A percentile compares a stretch with the other conserved stretches of the same genome.
These are phyloP conservation scores for Sordaria brevicollis DNA, from an alignment of 495 filamentous ascomycete genomes.

Conservation along the genomic window DNA sequence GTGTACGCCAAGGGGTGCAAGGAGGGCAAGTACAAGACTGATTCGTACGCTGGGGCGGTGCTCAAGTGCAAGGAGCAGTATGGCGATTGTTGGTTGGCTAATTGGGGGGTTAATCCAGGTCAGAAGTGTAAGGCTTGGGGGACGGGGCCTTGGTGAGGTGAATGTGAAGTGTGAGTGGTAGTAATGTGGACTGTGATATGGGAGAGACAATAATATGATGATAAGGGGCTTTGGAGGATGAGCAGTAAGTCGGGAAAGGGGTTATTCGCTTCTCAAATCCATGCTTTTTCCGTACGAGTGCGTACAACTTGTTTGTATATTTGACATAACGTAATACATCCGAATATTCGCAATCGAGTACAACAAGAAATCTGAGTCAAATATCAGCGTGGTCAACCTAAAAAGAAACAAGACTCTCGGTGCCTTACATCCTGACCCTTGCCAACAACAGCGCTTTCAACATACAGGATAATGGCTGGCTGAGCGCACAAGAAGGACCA, in stretches of 20 bases:
- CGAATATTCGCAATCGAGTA: background rate
- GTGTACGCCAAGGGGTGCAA: slow-evolving; percentile 36
- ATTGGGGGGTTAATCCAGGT: slow-evolving; percentile 1
- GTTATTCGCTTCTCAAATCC: background rate
- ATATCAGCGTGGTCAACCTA: background rate
- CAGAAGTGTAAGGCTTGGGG: slow-evolving; percentile 16
- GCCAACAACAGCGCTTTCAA: background rate
- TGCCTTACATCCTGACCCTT: background rate
- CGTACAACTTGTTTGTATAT: background rate
- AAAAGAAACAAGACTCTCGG: background rate
- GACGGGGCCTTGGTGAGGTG: background rate
- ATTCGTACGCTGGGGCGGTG: slow-evolving; percentile 1
- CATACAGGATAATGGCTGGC: background rate
- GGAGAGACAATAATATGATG: background rate
- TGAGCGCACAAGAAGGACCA: background rate
- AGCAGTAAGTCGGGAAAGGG: background rate
- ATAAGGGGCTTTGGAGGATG: background rate
- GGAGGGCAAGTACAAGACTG: slow-evolving; percentile 22
- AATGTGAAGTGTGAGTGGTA: background rate
- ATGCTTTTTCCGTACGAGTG: background rate
- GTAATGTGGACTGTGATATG: background rate
- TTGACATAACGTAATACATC: background rate
- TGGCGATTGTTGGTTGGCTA: background rate
- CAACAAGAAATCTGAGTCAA: background rate
- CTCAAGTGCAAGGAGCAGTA: slow-evolving; percentile 9